Base-by-base conservation (phyloP, 1,284 basidiomycete species). In the Rhodotorula glutinis region DNA sequence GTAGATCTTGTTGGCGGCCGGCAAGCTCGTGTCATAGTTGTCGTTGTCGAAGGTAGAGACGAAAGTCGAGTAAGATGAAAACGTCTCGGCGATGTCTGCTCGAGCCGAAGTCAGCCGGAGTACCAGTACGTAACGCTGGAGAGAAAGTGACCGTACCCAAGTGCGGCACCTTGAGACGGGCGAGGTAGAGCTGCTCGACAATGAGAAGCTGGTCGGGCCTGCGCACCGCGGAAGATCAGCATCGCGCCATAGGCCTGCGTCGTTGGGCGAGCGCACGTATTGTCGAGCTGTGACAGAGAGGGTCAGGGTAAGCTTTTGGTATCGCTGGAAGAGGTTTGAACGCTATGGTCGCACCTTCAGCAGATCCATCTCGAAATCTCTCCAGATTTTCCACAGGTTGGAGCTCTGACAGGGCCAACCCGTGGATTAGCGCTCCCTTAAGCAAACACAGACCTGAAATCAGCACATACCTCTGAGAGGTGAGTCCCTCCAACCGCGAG, bases 51-150 rank as follows among this genome's bases (percentile, higher is more conserved):
- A 83, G 51, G 84, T 83, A 0, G 91, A 91, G 25, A 91, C 89
- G 79, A 94, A 95, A 0, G 87, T 85, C 2, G 92, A 95, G 77
- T 93, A 96, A 3, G 85, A 82, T 74, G 90, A 86, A 63, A 88
- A 87, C 0, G 91, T 93, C 25, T 88, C 85, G 47, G 91, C 88
- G 61, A 87, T 83, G 16, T 75, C 80, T 59, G 49, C 11, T 25
- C 25, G 4, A 78, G 67, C 3, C 14, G 41, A 23, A 23, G 53
- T 64, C 27, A 62, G 30, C 4, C n/a, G n/a, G n/a, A n/a, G n/a
- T n/a, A n/a, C n/a, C n/a, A n/a, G n/a, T n/a, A n/a, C n/a, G n/a
- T n/a, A n/a, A n/a, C n/a, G n/a, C n/a, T n/a, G n/a, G n/a, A n/a
- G n/a, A n/a, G n/a, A n/a, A n/a, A n/a, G n/a, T n/a, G n/a, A n/a